phyloP scores from a whole-genome alignment of 768 basidiomycete genomes.

The Jaapia argillacea region DNA sequence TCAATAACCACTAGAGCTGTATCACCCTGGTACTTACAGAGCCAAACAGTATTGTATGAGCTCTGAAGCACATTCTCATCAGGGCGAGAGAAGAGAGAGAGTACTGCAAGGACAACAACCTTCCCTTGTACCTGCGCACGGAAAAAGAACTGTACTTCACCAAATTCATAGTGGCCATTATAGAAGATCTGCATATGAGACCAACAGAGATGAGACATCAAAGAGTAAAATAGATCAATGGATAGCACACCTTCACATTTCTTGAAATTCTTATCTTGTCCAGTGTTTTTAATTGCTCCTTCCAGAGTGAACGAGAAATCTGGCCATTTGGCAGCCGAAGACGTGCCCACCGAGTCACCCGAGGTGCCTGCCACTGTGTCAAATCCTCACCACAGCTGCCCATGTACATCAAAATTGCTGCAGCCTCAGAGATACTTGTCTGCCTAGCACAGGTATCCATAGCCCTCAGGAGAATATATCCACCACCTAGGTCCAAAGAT shows the following conservation, averaged over 20 bases:
- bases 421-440: background rate
- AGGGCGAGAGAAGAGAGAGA: constrained; percentile 5
- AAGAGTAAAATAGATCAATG: background rate
- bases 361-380: background rate
- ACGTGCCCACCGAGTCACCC: background rate
- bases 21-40: constrained; percentile 5
- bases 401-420: background rate
- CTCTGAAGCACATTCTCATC: constrained; percentile 3
- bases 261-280: constrained; percentile 3
- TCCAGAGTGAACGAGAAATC: constrained; percentile 9
- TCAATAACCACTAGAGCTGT: constrained; percentile 3
- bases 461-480: constrained; percentile 14
- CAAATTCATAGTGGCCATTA: background rate
- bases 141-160: constrained; percentile 8
- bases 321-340: constrained; percentile 11
- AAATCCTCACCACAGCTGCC: background rate
- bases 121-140: background rate
- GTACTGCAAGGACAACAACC: constrained; percentile 4
- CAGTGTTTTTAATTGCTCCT: constrained; percentile 4
- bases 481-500: constrained; percentile 10
- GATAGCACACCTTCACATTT: constrained; percentile 8
- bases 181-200: constrained; percentile 1
- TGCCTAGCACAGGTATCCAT: background rate
- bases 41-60: constrained; percentile 5
- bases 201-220: background rate